Evolutionary conservation across 345 rosid species (phyloP), one percentile per base, ranked within the genome.

Genomic region (Excoecaria cochinchinensis): DNA sequence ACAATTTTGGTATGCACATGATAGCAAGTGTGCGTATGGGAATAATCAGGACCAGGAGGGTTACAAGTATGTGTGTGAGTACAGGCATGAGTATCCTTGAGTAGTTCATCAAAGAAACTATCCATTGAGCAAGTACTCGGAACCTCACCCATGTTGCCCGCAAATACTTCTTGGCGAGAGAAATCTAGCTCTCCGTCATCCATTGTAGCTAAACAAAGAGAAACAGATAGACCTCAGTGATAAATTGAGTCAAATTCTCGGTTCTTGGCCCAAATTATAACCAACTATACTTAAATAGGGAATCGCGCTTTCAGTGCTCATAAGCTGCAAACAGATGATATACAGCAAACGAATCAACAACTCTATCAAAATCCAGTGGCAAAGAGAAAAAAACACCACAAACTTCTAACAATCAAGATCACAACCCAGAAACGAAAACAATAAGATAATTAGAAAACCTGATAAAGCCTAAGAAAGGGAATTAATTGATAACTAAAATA

Each of bases 41-140:
- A 89, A 70, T 79, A 85, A 79, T 95, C 98, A 0, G 99, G 97
- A 3, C 99, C 99, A 0, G 99, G 92, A 0, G 98, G 98, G 55
- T 95, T 90, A 79, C 99, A 92, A 17, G 95, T 92, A 81, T 95
- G 97, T 19, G 99, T 90, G 73, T 95, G 99, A 22, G 95, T 95
- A 67, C 99, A 95, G 1, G 98, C 94, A 78, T 88, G 89, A 53
- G 87, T 52, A 61, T 93, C 97, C 83, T 79, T 87, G 38, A 82
- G 67, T 38, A 79, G 47, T 14, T 88, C 96, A 48, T 90, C 89
- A 47, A 89, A 88, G 84, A 92, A 83, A 82, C 83, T 82, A 73
- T 90, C 99, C 85, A 91, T 88, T 0, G 99, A 93, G 76, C 95
- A 84, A 61, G 84, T 87, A 74, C 84, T 82, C 0, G 92, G 93